phyloP scores from a whole-genome alignment of 306 rosid species.

The Ormosia emarginata region DNA sequence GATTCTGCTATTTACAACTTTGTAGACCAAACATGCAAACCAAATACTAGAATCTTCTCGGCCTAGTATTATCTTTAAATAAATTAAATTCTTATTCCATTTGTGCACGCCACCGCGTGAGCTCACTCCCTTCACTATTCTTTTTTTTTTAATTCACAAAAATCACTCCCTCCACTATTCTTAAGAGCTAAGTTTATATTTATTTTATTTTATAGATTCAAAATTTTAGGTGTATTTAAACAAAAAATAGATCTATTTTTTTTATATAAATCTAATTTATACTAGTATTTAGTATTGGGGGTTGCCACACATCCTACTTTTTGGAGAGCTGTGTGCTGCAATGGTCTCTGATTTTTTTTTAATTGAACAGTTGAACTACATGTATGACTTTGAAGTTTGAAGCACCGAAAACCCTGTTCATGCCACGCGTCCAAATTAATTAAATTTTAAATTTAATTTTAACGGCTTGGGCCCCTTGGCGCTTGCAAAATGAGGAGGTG shows the following conservation, averaged over 20 bases:
- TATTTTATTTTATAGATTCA: not conserved
- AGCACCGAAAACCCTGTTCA: not conserved
- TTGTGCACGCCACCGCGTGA: not conserved
- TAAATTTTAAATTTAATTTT: not conserved
- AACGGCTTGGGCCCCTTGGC: constrained; percentile 27
- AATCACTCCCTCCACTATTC: constrained; percentile 1
- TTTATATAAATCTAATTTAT: not conserved
- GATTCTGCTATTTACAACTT: constrained; percentile 10
- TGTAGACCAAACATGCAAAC: not conserved
- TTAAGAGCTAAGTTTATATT: constrained; percentile 23
- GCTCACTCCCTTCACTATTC: not conserved
- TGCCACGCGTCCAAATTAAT: constrained; percentile 30
- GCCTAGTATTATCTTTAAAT: not conserved
- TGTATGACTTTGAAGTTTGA: constrained; percentile 11
- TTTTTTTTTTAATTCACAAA: too few relatives aligned
- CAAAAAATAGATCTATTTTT: too few relatives aligned
- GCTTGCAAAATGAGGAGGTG: not conserved
- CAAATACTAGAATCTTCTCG: constrained; percentile 13
- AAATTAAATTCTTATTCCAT: not conserved
- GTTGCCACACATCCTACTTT: constrained; percentile 33
- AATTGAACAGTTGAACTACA: not conserved
- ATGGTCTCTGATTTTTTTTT: not conserved
- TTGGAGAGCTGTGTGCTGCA: not conserved
- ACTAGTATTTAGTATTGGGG: not conserved
- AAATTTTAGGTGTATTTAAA: not conserved